Conservation (phyloP, 1,284 basidiomycete species). For the Moniliophthora roreri region DNA sequence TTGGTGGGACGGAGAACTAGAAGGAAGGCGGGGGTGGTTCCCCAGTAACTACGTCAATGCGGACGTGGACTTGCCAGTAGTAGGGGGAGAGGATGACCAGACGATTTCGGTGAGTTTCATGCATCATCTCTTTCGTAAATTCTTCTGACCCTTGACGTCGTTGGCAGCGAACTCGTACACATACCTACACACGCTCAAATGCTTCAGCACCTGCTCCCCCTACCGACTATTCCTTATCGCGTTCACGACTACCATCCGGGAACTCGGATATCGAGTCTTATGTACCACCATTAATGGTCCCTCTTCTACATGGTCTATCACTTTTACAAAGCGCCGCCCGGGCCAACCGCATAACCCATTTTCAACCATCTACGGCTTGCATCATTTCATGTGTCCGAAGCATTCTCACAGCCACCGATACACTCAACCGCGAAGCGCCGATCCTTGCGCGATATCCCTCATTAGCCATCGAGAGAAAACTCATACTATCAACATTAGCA, state of each 20-base stretch:
- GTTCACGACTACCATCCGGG: constrained; percentile 29
- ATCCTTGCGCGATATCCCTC: constrained; percentile 67
- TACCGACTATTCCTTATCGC: constrained; percentile 42
- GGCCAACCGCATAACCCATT: constrained; percentile 75
- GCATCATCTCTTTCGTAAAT: neutral
- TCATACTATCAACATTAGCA: constrained; percentile 81
- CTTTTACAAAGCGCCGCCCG: constrained; percentile 85
- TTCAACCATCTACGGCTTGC: constrained; percentile 81
- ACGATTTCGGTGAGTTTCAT: constrained; percentile 6
- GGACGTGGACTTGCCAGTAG: constrained; percentile 44
- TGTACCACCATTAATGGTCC: constrained; percentile 72
- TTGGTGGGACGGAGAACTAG: constrained; percentile 98
- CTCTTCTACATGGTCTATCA: constrained; percentile 82
- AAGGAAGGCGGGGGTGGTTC: constrained; percentile 92
- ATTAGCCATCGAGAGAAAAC: constrained; percentile 78
- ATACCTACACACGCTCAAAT: constrained; percentile 49
- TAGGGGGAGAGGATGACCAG: constrained; percentile 55
- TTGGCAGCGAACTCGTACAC: constrained; percentile 22
- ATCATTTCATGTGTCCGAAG: constrained; percentile 95
- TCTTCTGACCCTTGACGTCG: constrained; percentile 19
- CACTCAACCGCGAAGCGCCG: constrained; percentile 80
- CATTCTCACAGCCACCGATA: constrained; percentile 83
- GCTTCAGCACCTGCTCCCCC: constrained; percentile 44
- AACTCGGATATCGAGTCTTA: constrained; percentile 54
- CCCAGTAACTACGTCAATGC: constrained; percentile 88